These are phyloP conservation scores for Celoporthe dispersa DNA, from an alignment of 2,329 filamentous ascomycete species.

Conservation along the genomic window DNA sequence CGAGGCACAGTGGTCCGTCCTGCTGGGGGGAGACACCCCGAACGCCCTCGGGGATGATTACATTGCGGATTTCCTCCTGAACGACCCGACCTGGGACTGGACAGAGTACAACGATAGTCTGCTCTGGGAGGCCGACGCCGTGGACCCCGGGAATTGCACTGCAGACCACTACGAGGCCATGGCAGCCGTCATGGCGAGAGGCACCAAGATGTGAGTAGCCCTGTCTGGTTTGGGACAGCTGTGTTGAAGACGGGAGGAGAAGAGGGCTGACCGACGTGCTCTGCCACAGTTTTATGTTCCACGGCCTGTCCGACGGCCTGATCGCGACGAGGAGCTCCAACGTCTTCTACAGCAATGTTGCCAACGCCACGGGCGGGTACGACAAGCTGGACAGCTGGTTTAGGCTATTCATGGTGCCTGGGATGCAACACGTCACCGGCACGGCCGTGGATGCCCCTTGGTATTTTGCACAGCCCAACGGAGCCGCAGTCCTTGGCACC, in stretches of 20 bases:
- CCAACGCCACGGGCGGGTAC: constrained; percentile 42
- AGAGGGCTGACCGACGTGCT: neutral
- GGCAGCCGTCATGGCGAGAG: constrained; percentile 37
- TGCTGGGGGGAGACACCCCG: constrained; percentile 32
- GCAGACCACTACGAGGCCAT: constrained; percentile 37
- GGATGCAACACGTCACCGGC: constrained; percentile 52
- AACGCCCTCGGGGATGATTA: constrained; percentile 36
- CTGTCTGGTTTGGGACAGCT: neutral
- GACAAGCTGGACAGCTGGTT: constrained; percentile 51
- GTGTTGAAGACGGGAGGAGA: neutral
- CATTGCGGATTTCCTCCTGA: constrained; percentile 36
- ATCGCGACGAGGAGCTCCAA: constrained; percentile 40
- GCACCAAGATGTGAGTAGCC: constrained; percentile 43
- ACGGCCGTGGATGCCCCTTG: constrained; percentile 41
- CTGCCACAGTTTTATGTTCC: constrained; percentile 40
- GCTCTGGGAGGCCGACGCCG: constrained; percentile 33
- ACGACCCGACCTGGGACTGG: constrained; percentile 39
- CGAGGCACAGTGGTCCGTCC: constrained; percentile 39
- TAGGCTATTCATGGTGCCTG: constrained; percentile 54
- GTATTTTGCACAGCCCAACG: constrained; percentile 39
- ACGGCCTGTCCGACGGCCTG: constrained; percentile 45
- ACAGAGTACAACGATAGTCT: constrained; percentile 36
- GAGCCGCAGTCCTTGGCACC: constrained; percentile 35
- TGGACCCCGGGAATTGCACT: constrained; percentile 38
- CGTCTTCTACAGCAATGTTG: constrained; percentile 40